Evolutionary conservation across 2,329 filamentous ascomycete species (phyloP).

Genomic region (Furcasterigmium furcatum): DNA sequence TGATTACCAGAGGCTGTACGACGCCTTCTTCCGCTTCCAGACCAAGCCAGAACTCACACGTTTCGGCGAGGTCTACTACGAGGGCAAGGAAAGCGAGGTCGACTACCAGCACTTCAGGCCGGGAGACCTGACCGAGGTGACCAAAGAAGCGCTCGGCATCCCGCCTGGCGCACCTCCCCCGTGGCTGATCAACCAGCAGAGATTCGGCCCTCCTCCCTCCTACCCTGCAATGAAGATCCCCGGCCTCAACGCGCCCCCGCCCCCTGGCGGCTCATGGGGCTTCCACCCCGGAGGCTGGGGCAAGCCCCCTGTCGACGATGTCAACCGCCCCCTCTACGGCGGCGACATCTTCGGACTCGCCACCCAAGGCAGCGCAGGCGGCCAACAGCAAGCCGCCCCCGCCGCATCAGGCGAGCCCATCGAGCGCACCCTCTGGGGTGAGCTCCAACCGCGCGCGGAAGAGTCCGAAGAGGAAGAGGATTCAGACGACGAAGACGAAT

Average conservation of each 20-base stretch:
- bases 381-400: slow-evolving; percentile 21
- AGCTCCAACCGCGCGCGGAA: slow-evolving; percentile 77
- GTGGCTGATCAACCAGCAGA: slow-evolving; percentile 96
- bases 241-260: slow-evolving; percentile 89
- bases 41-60: slow-evolving; percentile 91
- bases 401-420: slow-evolving; percentile 66
- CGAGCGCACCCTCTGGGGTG: slow-evolving; percentile 88
- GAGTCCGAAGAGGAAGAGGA: slow-evolving; percentile 70
- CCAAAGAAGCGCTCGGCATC: slow-evolving; percentile 92
- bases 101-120: slow-evolving; percentile 88
- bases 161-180: slow-evolving; percentile 89
- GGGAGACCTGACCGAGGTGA: slow-evolving; percentile 82
- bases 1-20: slow-evolving; percentile 96
- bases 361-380: slow-evolving; percentile 29
- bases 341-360: slow-evolving; percentile 89
- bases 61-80: slow-evolving; percentile 99
- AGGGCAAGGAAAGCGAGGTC: slow-evolving; percentile 97
- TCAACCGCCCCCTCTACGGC: slow-evolving; percentile 86
- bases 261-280: slow-evolving; percentile 86
- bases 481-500: slow-evolving; percentile 71
- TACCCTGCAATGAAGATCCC: slow-evolving; percentile 96
- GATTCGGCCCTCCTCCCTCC: slow-evolving; percentile 87
- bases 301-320: slow-evolving; percentile 92
- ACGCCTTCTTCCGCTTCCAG: slow-evolving; percentile 97
- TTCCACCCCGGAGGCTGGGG: slow-evolving; percentile 95